phyloP scores from a whole-genome alignment of 2,329 filamentous ascomycete genomes.

The Hyphodiscus sp. region DNA sequence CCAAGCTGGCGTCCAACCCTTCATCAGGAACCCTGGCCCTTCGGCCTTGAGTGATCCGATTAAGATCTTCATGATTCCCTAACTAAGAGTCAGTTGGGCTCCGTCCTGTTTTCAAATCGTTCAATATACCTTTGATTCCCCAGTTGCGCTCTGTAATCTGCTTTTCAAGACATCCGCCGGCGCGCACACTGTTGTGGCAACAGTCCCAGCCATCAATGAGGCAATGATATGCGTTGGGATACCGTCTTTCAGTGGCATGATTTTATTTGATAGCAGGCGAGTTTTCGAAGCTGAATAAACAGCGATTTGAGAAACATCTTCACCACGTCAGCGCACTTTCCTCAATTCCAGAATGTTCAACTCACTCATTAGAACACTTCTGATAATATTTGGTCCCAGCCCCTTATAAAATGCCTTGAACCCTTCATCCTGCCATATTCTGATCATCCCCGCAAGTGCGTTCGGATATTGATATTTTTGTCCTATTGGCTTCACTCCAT shows the following conservation, averaged over 20 bases:
- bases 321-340: background rate
- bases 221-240: slow-evolving; percentile 35
- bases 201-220: slow-evolving; percentile 38
- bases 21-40: slow-evolving; percentile 38
- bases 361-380: slow-evolving; percentile 40
- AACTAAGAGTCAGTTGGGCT: background rate
- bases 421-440: slow-evolving; percentile 35
- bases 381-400: slow-evolving; percentile 34
- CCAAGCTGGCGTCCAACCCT: slow-evolving; percentile 41
- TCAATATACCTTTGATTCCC: slow-evolving; percentile 9
- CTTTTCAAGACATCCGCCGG: slow-evolving; percentile 41
- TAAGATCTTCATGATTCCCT: slow-evolving; percentile 33
- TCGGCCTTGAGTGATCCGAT: slow-evolving; percentile 32
- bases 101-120: background rate
- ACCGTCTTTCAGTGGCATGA: slow-evolving; percentile 31
- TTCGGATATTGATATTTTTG: slow-evolving; percentile 36
- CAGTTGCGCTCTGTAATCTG: slow-evolving; percentile 32
- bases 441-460: slow-evolving; percentile 30
- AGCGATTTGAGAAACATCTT: background rate
- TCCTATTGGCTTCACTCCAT: slow-evolving; percentile 34
- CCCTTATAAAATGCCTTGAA: slow-evolving; percentile 34
- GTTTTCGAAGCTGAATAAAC: slow-evolving; percentile 3
- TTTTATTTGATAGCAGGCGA: slow-evolving; percentile 9
- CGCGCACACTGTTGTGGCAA: slow-evolving; percentile 40
- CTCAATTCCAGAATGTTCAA: slow-evolving; percentile 4